phyloP scores from a whole-genome alignment of 192 early-diverging fungal species.

The Coemansia sp. region DNA sequence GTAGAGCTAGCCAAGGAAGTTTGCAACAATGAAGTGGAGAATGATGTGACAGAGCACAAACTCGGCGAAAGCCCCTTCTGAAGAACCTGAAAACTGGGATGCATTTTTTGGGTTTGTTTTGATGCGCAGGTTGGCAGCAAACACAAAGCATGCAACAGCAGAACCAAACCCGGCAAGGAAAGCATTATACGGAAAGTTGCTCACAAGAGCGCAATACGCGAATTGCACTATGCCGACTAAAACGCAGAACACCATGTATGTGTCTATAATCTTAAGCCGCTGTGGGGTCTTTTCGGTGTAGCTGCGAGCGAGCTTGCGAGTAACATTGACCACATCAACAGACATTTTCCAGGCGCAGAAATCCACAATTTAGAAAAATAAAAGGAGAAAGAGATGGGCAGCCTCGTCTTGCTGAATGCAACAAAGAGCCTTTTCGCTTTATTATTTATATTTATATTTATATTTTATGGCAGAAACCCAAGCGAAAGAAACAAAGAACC shows the following conservation, averaged over 20 bases:
- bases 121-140: conserved; percentile 88
- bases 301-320: conserved; percentile 21
- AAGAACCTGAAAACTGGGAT: conserved; percentile 63
- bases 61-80: conserved; percentile 94
- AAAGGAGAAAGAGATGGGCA: not conserved
- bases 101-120: conserved; percentile 85
- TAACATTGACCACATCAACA: conserved; percentile 5
- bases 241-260: conserved; percentile 90
- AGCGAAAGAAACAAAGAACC: no score
- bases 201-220: conserved; percentile 78
- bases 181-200: conserved; percentile 97
- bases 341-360: not conserved
- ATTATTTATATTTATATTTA: no score
- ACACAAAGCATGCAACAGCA: conserved; percentile 89
- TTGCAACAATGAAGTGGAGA: conserved; percentile 88
- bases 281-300: conserved; percentile 73
- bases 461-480: no score
- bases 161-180: conserved; percentile 95
- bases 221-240: conserved; percentile 92
- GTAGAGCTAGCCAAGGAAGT: conserved; percentile 81
- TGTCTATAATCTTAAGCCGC: conserved; percentile 87
- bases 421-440: no score
- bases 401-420: not conserved
- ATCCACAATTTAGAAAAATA: not conserved
- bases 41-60: conserved; percentile 83